A percentile compares a stretch with the other conserved stretches of the same genome.
Conservation (phyloP, 106 monocot genomes). For the Platanthera guangdongensis region DNA sequence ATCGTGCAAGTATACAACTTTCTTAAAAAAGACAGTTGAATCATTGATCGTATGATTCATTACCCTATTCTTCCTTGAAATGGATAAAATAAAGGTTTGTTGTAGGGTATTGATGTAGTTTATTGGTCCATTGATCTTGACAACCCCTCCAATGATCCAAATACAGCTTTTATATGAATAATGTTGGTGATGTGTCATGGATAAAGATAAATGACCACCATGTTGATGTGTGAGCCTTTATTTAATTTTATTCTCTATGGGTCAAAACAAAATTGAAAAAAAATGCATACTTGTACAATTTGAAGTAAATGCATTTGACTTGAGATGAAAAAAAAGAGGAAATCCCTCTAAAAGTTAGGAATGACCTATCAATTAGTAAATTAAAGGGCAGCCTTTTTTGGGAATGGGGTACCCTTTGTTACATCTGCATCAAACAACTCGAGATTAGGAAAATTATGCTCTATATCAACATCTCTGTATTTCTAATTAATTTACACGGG, state of each 20-base stretch:
- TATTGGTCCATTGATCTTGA: neutral
- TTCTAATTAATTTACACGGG: too few relatives aligned
- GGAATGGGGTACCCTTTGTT: neutral
- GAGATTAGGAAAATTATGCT: neutral
- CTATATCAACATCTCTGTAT: neutral
- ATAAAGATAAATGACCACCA: neutral
- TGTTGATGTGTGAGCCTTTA: neutral
- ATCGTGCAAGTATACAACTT: too few relatives aligned
- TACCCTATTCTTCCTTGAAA: neutral
- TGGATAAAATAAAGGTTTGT: neutral
- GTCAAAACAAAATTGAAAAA: neutral
- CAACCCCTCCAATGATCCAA: neutral
- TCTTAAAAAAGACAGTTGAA: too few relatives aligned
- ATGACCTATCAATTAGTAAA: neutral
- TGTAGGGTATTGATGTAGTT: neutral
- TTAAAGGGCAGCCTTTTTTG: neutral
- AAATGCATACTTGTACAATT: neutral
- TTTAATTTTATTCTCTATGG: conserved; percentile 2
- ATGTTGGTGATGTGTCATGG: neutral
- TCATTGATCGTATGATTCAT: too few relatives aligned
- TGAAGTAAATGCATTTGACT: neutral
- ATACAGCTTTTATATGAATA: neutral
- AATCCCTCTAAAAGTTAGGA: neutral
- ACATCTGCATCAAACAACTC: neutral
- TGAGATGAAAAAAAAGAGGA: neutral